phyloP scores from a whole-genome alignment of 1,284 basidiomycete species.

The Xanthoconium separans region DNA sequence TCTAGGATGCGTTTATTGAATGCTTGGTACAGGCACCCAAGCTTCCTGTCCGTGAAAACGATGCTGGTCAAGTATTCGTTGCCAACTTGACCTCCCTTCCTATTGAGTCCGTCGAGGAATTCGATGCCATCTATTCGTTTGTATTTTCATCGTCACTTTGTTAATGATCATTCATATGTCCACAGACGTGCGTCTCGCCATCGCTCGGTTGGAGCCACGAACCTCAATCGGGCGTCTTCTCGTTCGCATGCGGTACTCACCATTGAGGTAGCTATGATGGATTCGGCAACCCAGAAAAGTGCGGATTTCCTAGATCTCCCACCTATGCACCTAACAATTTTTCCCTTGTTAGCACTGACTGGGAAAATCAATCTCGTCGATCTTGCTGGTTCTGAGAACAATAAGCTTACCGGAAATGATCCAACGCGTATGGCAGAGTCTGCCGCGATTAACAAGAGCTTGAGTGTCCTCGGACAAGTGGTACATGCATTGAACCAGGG shows the following conservation, averaged over 20 bases:
- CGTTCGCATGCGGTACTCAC: slow-evolving; percentile 83
- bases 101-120: slow-evolving; percentile 56
- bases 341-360: slow-evolving; percentile 43
- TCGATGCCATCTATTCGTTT: slow-evolving; percentile 64
- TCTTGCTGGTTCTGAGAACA: slow-evolving; percentile 86
- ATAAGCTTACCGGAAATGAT: slow-evolving; percentile 85
- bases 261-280: slow-evolving; percentile 57
- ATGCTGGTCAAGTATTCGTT: slow-evolving; percentile 73
- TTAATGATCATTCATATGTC: background rate
- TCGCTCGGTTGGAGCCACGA: slow-evolving; percentile 81
- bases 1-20: background rate
- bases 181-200: slow-evolving; percentile 62
- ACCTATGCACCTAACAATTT: background rate
- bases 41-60: slow-evolving; percentile 77
- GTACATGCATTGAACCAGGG: slow-evolving; percentile 79
- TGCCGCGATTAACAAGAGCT: slow-evolving; percentile 80
- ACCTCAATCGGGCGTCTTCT: slow-evolving; percentile 76
- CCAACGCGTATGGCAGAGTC: slow-evolving; percentile 78
- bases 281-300: slow-evolving; percentile 51
- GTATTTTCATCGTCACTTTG: slow-evolving; percentile 23
- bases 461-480: slow-evolving; percentile 80
- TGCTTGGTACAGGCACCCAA: slow-evolving; percentile 57
- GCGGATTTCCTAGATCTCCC: slow-evolving; percentile 8
- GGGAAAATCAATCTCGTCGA: slow-evolving; percentile 85
- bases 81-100: slow-evolving; percentile 62